Evolutionary conservation across 495 filamentous ascomycete genomes (phyloP).

Genomic region (Aspergillus mulundensis): DNA sequence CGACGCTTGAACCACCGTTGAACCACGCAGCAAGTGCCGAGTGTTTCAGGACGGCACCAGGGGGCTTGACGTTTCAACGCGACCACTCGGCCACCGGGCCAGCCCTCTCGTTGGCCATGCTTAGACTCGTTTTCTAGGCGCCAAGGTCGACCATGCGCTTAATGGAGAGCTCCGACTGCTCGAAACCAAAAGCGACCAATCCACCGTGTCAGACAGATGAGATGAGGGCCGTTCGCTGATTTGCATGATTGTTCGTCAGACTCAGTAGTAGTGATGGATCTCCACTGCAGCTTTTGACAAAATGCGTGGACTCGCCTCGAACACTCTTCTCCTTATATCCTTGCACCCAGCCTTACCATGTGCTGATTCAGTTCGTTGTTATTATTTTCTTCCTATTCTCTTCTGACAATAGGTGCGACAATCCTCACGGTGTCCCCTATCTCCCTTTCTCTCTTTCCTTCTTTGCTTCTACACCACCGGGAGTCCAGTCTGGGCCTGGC

Average conservation of each 20-base stretch:
- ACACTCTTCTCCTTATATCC: slow-evolving; percentile 1
- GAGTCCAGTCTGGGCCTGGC: slow-evolving; percentile 6
- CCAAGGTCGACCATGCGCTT: slow-evolving; percentile 9
- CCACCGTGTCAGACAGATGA: slow-evolving; percentile 22
- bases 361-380: neutral
- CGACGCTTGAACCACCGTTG: neutral
- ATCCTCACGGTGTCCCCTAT: slow-evolving; percentile 14
- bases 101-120: neutral
- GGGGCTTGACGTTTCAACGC: slow-evolving; percentile 7
- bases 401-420: slow-evolving; percentile 12
- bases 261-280: neutral
- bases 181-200: slow-evolving; percentile 9
- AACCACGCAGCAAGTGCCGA: neutral
- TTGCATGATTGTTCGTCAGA: neutral
- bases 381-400: neutral
- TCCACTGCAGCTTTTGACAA: slow-evolving; percentile 1
- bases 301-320: slow-evolving; percentile 1
- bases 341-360: slow-evolving; percentile 1
- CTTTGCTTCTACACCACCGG: neutral
- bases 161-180: slow-evolving; percentile 9
- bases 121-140: slow-evolving; percentile 1
- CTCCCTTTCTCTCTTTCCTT: slow-evolving; percentile 13
- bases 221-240: slow-evolving; percentile 7
- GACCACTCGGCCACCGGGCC: neutral
- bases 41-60: neutral